phyloP scores from a whole-genome alignment of 176 grass and related monocot genomes.

The Ensete glaucum region DNA sequence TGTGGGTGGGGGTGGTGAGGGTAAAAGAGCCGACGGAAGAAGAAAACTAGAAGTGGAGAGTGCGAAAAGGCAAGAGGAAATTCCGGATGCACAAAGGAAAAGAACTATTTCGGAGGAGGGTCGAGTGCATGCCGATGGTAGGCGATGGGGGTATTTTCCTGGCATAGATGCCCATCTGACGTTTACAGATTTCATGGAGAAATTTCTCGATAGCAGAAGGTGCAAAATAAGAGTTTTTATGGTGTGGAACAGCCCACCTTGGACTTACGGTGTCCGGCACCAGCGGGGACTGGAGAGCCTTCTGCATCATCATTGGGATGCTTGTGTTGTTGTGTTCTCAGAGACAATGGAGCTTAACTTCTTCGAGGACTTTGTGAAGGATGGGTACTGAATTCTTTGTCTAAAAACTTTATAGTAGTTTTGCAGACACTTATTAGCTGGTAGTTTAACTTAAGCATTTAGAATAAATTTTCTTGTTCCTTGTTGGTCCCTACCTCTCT shows the following conservation, averaged over 20 bases:
- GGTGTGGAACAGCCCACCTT: constrained; percentile 88
- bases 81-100: constrained; percentile 19
- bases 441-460: neutral
- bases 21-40: constrained; percentile 32
- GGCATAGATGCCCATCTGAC: constrained; percentile 58
- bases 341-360: constrained; percentile 66
- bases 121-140: constrained; percentile 14
- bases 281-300: constrained; percentile 82
- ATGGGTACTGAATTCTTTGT: constrained; percentile 45
- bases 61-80: neutral
- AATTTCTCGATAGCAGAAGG: constrained; percentile 38
- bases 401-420: neutral
- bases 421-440: neutral
- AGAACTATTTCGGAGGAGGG: constrained; percentile 14
- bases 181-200: constrained; percentile 68
- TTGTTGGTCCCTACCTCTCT: neutral
- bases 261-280: constrained; percentile 59
- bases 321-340: constrained; percentile 60
- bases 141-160: constrained; percentile 71
- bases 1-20: neutral
- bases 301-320: constrained; percentile 60
- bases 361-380: constrained; percentile 66
- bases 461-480: neutral
- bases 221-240: constrained; percentile 82
- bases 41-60: constrained; percentile 25